phyloP scores from a whole-genome alignment of 2,329 filamentous ascomycete species.

The Scytalidium lignicola region DNA sequence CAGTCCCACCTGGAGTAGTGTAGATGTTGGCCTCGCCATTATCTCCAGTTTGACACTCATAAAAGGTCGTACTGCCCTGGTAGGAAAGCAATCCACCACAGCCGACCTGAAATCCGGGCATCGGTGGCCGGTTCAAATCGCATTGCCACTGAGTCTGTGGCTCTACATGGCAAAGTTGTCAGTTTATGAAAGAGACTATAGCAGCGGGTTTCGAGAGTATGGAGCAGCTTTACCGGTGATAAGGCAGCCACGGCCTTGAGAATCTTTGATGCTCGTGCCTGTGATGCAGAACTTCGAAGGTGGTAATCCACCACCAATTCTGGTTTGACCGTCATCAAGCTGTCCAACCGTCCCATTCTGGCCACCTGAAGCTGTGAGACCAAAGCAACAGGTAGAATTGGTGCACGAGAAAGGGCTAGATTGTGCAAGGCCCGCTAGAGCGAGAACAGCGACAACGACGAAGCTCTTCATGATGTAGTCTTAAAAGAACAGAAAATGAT shows the following conservation, averaged over 20 bases:
- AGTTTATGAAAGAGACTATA: no score
- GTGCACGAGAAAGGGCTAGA: no score
- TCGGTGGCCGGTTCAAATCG: slow-evolving; percentile 45
- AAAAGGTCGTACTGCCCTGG: slow-evolving; percentile 47
- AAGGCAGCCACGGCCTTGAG: slow-evolving; percentile 53
- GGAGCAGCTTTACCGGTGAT: slow-evolving; percentile 32
- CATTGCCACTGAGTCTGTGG: slow-evolving; percentile 20
- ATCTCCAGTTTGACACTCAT: slow-evolving; percentile 39
- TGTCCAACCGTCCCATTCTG: slow-evolving; percentile 51
- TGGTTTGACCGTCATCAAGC: slow-evolving; percentile 54
- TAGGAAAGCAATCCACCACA: slow-evolving; percentile 46
- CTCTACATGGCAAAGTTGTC: no score
- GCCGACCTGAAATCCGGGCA: slow-evolving; percentile 48
- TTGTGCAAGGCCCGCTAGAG: no score
- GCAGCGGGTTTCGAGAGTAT: no score
- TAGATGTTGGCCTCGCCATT: slow-evolving; percentile 15
- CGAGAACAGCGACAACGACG: no score
- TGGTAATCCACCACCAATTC: slow-evolving; percentile 43
- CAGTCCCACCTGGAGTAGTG: slow-evolving; percentile 14
- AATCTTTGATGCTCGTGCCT: slow-evolving; percentile 44
- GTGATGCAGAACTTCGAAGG: slow-evolving; percentile 49
- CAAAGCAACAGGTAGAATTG: slow-evolving; percentile 46
- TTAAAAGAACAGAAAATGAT: no score
- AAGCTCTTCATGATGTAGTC: no score
- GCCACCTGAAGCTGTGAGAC: slow-evolving; percentile 41